Evolutionary conservation across 805 yeast genomes (phyloP), one percentile per base, ranked within the genome.

Genomic region (Candida ortonii): DNA sequence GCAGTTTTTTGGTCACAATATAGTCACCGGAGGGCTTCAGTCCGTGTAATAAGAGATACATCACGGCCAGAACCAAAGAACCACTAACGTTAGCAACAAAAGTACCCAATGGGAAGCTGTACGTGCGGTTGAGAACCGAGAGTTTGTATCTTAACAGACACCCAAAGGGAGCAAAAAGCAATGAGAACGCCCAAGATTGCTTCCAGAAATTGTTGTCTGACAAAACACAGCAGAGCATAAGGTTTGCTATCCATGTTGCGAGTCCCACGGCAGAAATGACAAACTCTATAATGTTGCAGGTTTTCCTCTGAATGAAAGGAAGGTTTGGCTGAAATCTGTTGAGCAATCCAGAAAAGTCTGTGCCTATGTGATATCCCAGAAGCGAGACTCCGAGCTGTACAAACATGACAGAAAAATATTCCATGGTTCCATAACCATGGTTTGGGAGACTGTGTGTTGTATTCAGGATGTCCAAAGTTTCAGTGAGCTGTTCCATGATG

Each of bases 361-460:
- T 62, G 2, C 96, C 96, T 14, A 76, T 55, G 8, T 62, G 59
- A 39, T 69, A 76, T 0, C 82, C 86, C 6, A 74, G 62, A 29
- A 78, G 55, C 0, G 93, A 82, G 9, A 82, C 63, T 7, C 76
- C 68, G 39, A 84, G 41, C 35, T 86, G 84, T 1, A 73, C 61
- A 1, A 85, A 46, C 0, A 76, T 27, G 2, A 83, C 86, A 1
- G 88, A 73, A 15, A 83, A 55, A 33, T 78, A 81, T 38, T 80
- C 84, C 80, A 85, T 79, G 2, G 84, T 73, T 0, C 95, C 94
- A 55, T 84, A 86, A 0, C 84, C 96, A 6, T 74, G 62, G 41
- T 77, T 82, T 1, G 84, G 85, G 22, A 60, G 47, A 41, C 28
- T 40, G 47, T 41, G 16, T 12, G 20, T 24, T 4, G 18, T 19